Evolutionary conservation across 129 eudicot species (phyloP), one percentile per base, ranked within the genome.

Genomic region (Helichrysum umbraculigerum): DNA sequence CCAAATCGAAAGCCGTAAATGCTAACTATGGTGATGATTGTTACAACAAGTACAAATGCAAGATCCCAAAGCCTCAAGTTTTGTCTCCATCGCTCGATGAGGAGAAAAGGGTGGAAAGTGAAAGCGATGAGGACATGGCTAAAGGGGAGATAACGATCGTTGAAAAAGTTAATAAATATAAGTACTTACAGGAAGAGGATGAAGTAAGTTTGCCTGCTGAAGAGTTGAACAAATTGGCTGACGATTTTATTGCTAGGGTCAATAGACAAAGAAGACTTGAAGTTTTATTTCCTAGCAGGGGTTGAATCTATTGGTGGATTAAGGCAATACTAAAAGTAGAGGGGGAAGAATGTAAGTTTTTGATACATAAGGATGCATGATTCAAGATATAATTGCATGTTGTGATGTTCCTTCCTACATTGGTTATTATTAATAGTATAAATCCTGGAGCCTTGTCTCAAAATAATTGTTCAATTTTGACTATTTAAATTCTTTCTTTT

Each of bases 181-280:
- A 58, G 75, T 68, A 72, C 37, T 60, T 54, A 58, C 71, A 69
- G 44, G 64, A 73, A 15, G 75, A 44, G 21, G 69, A 84, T n/a
- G 76, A 57, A 41, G 73, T 37, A 14, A 47, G n/a, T 75, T 68
- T 83, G 71, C 60, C 76, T 8, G 78, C 70, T 3, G 87, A 81
- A 74, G 87, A 85, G 70, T 78, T 85, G 68, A 88, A 85, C 76
- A 88, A 72, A 78, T 71, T 82, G 86, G 92, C 89, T 60, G 92
- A 88, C 68, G 87, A 83, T 82, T 85, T 88, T 66, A 88, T 88
- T 78, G 89, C 89, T 10, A 83, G 84, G 39, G 80, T 88, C 21
- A 85, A 88, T 65, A 85, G 78, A 72, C 89, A 81, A 66, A 83
- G 88, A 73, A 83, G 85, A 72, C 84, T 88, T 75, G 88, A 88